Evolutionary conservation across 2,329 filamentous ascomycete genomes (phyloP).

Genomic region (Dothidotthia symphoricarpi): DNA sequence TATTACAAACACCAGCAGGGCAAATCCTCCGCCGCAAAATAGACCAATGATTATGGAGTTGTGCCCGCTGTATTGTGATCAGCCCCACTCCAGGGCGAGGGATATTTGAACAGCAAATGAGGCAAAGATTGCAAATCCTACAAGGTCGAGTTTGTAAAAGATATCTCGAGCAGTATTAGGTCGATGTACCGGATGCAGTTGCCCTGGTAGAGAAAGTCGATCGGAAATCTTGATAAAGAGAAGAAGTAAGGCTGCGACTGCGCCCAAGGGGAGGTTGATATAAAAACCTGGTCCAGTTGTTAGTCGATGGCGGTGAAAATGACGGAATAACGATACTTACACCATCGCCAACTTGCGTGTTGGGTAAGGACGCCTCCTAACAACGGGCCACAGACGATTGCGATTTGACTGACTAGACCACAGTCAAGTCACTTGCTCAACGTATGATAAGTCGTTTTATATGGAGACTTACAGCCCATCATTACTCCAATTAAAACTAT

Average conservation of each 20-base stretch:
- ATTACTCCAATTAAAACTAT: too few relatives aligned
- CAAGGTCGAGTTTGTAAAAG: constrained; percentile 32
- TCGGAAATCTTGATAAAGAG: constrained; percentile 33
- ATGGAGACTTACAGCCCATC: too few relatives aligned
- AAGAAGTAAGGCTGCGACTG: constrained; percentile 7
- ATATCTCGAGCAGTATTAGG: constrained; percentile 17
- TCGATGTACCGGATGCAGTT: too few relatives aligned
- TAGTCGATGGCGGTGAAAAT: too few relatives aligned
- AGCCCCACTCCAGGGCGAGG: constrained; percentile 35
- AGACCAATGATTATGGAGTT: constrained; percentile 46
- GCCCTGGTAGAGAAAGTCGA: too few relatives aligned
- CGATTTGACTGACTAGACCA: constrained; percentile 44
- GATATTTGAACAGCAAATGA: constrained; percentile 26
- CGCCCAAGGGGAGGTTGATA: constrained; percentile 24
- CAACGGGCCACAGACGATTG: constrained; percentile 19
- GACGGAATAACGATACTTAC: too few relatives aligned
- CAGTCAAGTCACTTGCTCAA: constrained; percentile 45
- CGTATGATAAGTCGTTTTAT: too few relatives aligned
- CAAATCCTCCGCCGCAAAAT: constrained; percentile 39
- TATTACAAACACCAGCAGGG: constrained; percentile 38
- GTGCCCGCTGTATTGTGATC: constrained; percentile 39
- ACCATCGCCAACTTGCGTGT: constrained; percentile 59
- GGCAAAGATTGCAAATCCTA: constrained; percentile 28
- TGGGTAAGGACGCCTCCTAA: constrained; percentile 52
- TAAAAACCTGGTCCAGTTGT: too few relatives aligned